Evolutionary conservation across 2,329 filamentous ascomycete species (phyloP).

Genomic region (Periglandula ipomoeae): DNA sequence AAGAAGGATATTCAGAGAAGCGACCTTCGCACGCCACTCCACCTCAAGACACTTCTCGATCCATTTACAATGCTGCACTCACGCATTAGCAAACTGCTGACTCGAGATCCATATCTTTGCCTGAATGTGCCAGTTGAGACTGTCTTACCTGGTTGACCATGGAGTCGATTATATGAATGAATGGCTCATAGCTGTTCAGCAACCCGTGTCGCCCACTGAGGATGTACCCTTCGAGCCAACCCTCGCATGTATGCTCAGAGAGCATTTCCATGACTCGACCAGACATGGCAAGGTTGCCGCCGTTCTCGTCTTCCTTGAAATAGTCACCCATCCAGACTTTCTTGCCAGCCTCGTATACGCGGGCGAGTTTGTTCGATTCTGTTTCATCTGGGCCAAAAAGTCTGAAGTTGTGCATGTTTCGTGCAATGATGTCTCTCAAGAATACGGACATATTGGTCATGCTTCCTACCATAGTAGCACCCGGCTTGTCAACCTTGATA

Average conservation of each 20-base stretch:
- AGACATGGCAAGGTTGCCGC: constrained; percentile 58
- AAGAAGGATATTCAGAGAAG: constrained; percentile 70
- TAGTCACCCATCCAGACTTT: constrained; percentile 76
- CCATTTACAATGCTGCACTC: constrained; percentile 65
- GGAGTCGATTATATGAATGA: constrained; percentile 74
- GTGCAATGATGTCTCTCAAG: constrained; percentile 56
- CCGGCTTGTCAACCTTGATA: constrained; percentile 52
- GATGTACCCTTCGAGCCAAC: constrained; percentile 72
- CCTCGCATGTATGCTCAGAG: constrained; percentile 72
- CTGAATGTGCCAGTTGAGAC: not conserved
- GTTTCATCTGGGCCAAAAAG: constrained; percentile 75
- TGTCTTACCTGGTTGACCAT: constrained; percentile 64
- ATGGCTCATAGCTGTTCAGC: constrained; percentile 74
- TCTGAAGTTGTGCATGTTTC: constrained; percentile 60
- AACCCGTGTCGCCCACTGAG: constrained; percentile 67
- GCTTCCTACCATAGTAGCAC: constrained; percentile 45
- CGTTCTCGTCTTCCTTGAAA: constrained; percentile 66
- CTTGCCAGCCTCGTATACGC: constrained; percentile 64
- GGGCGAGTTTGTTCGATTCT: constrained; percentile 67
- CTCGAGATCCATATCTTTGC: not conserved
- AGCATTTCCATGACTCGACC: constrained; percentile 78
- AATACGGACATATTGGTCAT: constrained; percentile 64
- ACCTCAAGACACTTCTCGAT: constrained; percentile 74
- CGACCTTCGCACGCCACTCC: constrained; percentile 63
- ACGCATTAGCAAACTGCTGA: constrained; percentile 8